A percentile compares a stretch with the other conserved stretches of the same genome.
Evolutionary conservation across 768 basidiomycete species (phyloP).

Genomic region (Solioccasus polychromus): DNA sequence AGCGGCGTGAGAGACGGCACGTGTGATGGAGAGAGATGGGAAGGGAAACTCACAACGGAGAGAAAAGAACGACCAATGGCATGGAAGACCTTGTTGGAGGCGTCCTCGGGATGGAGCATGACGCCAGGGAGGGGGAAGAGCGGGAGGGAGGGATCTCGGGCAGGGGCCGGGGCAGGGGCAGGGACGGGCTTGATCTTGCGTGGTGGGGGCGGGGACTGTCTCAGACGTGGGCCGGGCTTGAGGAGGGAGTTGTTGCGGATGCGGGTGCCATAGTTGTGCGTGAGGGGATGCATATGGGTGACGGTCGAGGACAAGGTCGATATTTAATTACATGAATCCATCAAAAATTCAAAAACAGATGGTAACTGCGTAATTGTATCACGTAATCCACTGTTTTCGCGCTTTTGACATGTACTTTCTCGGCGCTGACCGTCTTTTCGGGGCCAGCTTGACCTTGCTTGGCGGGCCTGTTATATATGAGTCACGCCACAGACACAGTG

Average conservation of each 20-base stretch:
- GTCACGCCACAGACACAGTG: too few species aligned
- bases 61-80: constrained; percentile 72
- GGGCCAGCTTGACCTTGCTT: constrained; percentile 27
- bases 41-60: constrained; percentile 56
- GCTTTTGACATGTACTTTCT: constrained; percentile 25
- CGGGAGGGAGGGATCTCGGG: constrained; percentile 27
- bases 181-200: constrained; percentile 34
- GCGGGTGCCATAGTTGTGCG: constrained; percentile 51
- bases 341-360: constrained; percentile 34
- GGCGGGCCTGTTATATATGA: constrained; percentile 18
- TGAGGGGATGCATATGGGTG: constrained; percentile 13
- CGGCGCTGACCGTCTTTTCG: constrained; percentile 5
- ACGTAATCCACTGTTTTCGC: constrained; percentile 24
- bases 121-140: constrained; percentile 61
- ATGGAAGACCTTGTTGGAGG: constrained; percentile 65
- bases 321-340: constrained; percentile 31
- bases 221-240: constrained; percentile 50
- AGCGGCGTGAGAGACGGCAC: constrained; percentile 11
- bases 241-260: constrained; percentile 51
- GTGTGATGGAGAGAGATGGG: constrained; percentile 10
- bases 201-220: constrained; percentile 39
- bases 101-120: constrained; percentile 73
- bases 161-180: constrained; percentile 14
- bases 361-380: constrained; percentile 26
- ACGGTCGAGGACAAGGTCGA: constrained; percentile 14